phyloP scores from a whole-genome alignment of 495 filamentous ascomycete genomes.

The Aspergillus panamensis region DNA sequence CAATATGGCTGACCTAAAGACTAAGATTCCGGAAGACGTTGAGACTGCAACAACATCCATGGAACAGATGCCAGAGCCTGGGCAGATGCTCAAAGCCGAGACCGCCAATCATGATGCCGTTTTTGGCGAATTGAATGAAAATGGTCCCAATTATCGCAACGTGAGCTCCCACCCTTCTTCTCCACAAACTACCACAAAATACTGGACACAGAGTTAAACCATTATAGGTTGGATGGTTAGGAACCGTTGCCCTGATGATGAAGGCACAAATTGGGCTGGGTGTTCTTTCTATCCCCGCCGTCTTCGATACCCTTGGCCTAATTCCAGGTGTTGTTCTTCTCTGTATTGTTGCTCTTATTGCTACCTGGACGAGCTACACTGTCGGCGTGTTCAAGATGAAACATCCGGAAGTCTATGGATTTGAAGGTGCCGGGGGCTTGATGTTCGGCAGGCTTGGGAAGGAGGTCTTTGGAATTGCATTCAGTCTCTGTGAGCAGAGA shows the following conservation, averaged over 20 bases:
- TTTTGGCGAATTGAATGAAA: conserved; percentile 18
- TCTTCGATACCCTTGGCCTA: conserved; percentile 60
- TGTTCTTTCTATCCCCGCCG: conserved; percentile 56
- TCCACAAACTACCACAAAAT: too few relatives aligned
- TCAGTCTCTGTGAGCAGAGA: conserved; percentile 39
- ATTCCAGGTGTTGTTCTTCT: conserved; percentile 51
- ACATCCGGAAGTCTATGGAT: conserved; percentile 62
- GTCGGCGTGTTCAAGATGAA: conserved; percentile 67
- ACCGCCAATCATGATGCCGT: conserved; percentile 20
- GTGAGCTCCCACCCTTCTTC: conserved; percentile 7
- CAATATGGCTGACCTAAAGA: too few relatives aligned
- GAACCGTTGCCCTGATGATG: conserved; percentile 40
- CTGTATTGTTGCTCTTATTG: conserved; percentile 53
- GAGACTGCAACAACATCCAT: too few relatives aligned
- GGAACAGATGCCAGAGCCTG: too few relatives aligned
- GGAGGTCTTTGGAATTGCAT: conserved; percentile 56
- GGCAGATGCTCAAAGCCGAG: too few relatives aligned
- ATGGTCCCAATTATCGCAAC: conserved; percentile 22
- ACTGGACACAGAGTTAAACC: background rate
- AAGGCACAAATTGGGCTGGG: conserved; percentile 57
- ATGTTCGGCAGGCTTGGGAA: conserved; percentile 61
- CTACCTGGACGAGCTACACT: conserved; percentile 71
- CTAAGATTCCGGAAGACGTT: too few relatives aligned
- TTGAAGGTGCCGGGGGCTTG: conserved; percentile 64
- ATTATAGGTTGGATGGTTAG: conserved; percentile 38